phyloP scores from a whole-genome alignment of 495 filamentous ascomycete species.

The Penicillium herquei region DNA sequence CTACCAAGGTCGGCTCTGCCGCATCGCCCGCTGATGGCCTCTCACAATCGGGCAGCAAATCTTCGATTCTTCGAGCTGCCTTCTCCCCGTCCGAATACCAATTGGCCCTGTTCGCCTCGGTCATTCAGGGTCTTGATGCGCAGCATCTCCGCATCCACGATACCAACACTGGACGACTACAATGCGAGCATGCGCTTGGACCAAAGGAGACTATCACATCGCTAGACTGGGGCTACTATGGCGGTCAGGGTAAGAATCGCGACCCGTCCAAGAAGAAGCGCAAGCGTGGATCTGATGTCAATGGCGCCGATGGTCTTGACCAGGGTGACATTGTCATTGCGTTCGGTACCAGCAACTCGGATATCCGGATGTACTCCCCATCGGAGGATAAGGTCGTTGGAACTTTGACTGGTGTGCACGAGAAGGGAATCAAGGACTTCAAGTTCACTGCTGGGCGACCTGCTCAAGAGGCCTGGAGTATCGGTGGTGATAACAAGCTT shows the following conservation, averaged over 20 bases:
- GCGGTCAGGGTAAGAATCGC: conserved; percentile 31
- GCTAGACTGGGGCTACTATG: conserved; percentile 57
- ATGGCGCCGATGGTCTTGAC: conserved; percentile 39
- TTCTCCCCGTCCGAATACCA: conserved; percentile 57
- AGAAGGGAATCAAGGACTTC: conserved; percentile 55
- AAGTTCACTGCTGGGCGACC: conserved; percentile 49
- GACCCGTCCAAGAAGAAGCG: conserved; percentile 56
- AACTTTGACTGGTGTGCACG: conserved; percentile 49
- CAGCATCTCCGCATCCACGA: conserved; percentile 61
- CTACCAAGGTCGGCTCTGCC: conserved; percentile 48
- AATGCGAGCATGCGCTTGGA: conserved; percentile 54
- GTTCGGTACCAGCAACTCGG: conserved; percentile 52
- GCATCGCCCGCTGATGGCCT: conserved; percentile 41
- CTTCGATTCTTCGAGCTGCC: conserved; percentile 50
- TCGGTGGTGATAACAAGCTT: conserved; percentile 58
- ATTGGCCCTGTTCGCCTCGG: conserved; percentile 58
- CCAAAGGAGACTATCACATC: conserved; percentile 53
- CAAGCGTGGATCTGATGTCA: conserved; percentile 49
- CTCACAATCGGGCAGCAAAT: conserved; percentile 41
- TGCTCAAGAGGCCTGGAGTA: conserved; percentile 54
- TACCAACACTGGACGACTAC: conserved; percentile 54
- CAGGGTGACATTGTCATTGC: conserved; percentile 50
- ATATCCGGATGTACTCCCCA: conserved; percentile 55
- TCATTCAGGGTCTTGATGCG: conserved; percentile 58
- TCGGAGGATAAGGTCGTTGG: conserved; percentile 50